A percentile compares a stretch with the other conserved stretches of the same genome.
Conservation (phyloP, 306 rosid species). For the Ammopiptanthus mongolicus region DNA sequence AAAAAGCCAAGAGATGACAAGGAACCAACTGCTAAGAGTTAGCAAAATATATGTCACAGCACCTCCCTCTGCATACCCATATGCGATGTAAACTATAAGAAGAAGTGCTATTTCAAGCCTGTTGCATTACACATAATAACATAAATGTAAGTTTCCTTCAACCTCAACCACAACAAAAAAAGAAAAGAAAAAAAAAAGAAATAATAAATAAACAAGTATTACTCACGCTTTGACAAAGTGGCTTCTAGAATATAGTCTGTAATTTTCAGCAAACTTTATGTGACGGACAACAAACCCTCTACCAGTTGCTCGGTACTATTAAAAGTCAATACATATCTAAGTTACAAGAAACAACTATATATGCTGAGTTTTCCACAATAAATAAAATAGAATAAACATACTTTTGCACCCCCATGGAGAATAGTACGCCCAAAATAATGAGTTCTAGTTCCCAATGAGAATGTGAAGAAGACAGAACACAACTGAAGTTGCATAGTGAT, state of each 20-base stretch:
- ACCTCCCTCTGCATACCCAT: slow-evolving; percentile 77
- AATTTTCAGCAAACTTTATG: slow-evolving; percentile 95
- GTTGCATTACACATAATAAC: slow-evolving; percentile 28
- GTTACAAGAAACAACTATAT: neutral
- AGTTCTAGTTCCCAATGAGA: slow-evolving; percentile 93
- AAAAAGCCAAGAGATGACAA: slow-evolving; percentile 95
- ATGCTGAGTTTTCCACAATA: neutral
- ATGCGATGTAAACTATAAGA: slow-evolving; percentile 74
- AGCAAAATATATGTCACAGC: slow-evolving; percentile 73
- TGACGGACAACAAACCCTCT: slow-evolving; percentile 95
- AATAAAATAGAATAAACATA: slow-evolving; percentile 22
- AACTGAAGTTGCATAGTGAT: slow-evolving; percentile 95
- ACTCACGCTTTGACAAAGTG: slow-evolving; percentile 98
- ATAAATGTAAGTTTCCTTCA: slow-evolving; percentile 14
- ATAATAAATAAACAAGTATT: slow-evolving; percentile 9
- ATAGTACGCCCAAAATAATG: slow-evolving; percentile 97
- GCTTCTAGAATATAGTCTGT: slow-evolving; percentile 91
- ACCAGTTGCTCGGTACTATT: slow-evolving; percentile 98
- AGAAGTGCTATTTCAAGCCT: slow-evolving; percentile 93
- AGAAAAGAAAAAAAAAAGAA: neutral
- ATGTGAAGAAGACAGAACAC: slow-evolving; percentile 97
- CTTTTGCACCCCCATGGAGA: slow-evolving; percentile 99
- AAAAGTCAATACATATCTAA: slow-evolving; percentile 12
- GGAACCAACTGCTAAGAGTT: slow-evolving; percentile 98
- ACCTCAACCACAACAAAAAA: neutral